Evolutionary conservation across 805 yeast species (phyloP).

Genomic region (Yamadazyma insecticola): DNA sequence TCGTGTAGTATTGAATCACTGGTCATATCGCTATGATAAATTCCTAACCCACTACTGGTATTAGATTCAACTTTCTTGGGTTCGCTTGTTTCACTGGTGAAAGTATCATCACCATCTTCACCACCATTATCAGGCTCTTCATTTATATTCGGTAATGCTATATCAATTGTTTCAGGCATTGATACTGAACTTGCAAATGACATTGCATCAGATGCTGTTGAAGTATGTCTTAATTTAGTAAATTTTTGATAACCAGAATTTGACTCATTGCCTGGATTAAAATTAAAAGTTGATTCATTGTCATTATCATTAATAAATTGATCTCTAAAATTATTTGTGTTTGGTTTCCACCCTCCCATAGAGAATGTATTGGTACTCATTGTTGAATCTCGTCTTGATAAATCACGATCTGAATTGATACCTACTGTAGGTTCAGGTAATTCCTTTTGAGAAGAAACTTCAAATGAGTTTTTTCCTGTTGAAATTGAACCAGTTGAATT

Average conservation of each 20-base stretch:
- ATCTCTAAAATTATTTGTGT: constrained; percentile 46
- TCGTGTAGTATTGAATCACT: constrained; percentile 23
- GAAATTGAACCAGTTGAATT: constrained; percentile 26
- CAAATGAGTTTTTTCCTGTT: constrained; percentile 22
- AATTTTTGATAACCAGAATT: constrained; percentile 24
- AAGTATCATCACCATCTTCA: constrained; percentile 10
- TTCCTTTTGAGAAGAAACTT: constrained; percentile 9
- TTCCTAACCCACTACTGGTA: constrained; percentile 7
- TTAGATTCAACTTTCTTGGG: no score
- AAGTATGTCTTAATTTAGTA: constrained; percentile 22
- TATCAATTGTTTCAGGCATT: constrained; percentile 39
- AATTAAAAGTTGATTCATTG: constrained; percentile 30
- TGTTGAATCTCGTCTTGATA: constrained; percentile 29
- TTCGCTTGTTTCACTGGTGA: constrained; percentile 7
- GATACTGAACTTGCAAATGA: constrained; percentile 25
- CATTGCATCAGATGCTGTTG: constrained; percentile 14
- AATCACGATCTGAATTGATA: constrained; percentile 8
- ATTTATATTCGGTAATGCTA: constrained; percentile 31
- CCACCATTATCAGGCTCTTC: constrained; percentile 25
- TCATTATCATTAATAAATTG: constrained; percentile 43
- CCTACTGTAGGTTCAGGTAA: constrained; percentile 11
- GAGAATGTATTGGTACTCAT: constrained; percentile 34
- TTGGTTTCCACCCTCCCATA: constrained; percentile 58
- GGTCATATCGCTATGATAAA: constrained; percentile 7
- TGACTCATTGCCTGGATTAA: constrained; percentile 15